Conservation (phyloP, 2,329 filamentous ascomycete species). For the Cytospora chrysosperma region DNA sequence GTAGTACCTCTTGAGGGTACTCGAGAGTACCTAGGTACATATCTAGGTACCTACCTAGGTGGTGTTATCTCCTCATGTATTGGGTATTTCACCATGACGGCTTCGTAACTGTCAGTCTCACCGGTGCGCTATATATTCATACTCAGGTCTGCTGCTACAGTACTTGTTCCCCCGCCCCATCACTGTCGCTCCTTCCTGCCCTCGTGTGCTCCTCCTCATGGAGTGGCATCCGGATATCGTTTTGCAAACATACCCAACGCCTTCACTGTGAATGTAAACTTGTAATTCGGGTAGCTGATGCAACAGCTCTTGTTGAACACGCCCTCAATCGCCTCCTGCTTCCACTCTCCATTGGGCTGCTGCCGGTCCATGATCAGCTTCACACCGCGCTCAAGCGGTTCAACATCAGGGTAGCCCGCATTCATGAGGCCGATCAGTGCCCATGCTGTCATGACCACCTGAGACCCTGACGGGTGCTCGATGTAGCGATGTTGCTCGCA, state of each 20-base stretch:
- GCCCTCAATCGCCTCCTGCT: constrained; percentile 92
- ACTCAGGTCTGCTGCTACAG: not conserved
- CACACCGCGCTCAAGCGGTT: constrained; percentile 71
- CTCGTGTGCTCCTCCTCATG: constrained; percentile 36
- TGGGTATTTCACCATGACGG: too few relatives aligned
- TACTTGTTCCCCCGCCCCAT: not conserved
- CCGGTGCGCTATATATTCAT: not conserved
- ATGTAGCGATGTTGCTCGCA: constrained; percentile 75
- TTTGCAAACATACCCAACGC: constrained; percentile 85
- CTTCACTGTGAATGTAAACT: constrained; percentile 93
- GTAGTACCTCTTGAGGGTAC: not conserved
- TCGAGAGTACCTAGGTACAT: not conserved
- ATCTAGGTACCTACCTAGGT: not conserved
- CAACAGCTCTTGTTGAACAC: constrained; percentile 99
- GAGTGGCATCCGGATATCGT: constrained; percentile 64
- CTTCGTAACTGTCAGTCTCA: too few relatives aligned
- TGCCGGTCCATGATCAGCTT: constrained; percentile 82
- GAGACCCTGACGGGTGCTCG: constrained; percentile 72
- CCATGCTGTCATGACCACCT: constrained; percentile 96
- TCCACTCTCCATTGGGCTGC: constrained; percentile 87
- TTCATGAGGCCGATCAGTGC: constrained; percentile 79
- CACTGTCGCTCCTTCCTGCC: not conserved
- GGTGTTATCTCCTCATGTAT: too few relatives aligned
- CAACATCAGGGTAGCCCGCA: constrained; percentile 74
- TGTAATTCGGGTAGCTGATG: constrained; percentile 99